Evolutionary conservation across 495 filamentous ascomycete genomes (phyloP).

Genomic region (Xylaria venustula): DNA sequence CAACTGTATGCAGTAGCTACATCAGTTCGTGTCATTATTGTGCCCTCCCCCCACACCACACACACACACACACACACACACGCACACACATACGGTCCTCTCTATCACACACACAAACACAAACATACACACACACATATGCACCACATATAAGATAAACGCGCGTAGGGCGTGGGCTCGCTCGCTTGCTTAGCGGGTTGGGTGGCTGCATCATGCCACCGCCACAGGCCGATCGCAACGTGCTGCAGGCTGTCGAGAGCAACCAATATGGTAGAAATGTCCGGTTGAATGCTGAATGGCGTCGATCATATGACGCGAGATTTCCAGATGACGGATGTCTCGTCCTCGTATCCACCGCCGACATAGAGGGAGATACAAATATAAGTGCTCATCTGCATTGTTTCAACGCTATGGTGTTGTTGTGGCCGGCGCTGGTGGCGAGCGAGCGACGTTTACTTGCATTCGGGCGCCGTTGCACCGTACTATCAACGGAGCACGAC

Average conservation of each 20-base stretch:
- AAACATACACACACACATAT: background rate
- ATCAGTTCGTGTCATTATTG: background rate
- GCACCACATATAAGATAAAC: conserved; percentile 2
- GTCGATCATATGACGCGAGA: conserved; percentile 40
- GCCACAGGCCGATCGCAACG: conserved; percentile 8
- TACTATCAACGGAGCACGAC: background rate
- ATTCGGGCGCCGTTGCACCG: conserved; percentile 5
- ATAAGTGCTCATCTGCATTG: background rate
- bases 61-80: background rate
- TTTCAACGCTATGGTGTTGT: background rate
- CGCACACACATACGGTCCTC: background rate
- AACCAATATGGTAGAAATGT: conserved; percentile 40
- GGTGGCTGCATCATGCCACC: conserved; percentile 17
- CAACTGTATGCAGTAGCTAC: conserved; percentile 5
- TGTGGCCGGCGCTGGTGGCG: conserved; percentile 7
- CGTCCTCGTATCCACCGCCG: conserved; percentile 2
- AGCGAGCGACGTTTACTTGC: background rate
- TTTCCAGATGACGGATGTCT: conserved; percentile 8
- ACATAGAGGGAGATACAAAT: background rate
- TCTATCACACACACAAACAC: background rate
- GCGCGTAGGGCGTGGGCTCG: conserved; percentile 10
- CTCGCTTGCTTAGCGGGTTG: conserved; percentile 4
- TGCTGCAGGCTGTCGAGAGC: conserved; percentile 20
- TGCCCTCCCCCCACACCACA: background rate
- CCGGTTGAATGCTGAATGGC: conserved; percentile 36